Base-by-base conservation (phyloP, 441 rosid genomes). In the Populus hybrid region DNA sequence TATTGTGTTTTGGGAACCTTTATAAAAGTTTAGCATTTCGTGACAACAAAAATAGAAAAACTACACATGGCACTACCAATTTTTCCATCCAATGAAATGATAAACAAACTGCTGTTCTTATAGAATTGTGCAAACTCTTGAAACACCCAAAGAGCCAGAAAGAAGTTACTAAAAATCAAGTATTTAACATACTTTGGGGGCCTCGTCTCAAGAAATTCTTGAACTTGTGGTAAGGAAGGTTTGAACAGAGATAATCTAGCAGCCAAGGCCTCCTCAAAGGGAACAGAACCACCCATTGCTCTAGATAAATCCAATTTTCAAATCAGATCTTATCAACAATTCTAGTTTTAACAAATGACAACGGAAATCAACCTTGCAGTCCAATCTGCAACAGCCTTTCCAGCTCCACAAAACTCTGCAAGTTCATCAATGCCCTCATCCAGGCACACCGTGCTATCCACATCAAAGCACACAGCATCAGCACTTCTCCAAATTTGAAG, bases 351-450 rank as follows among this genome's bases (percentile, higher is more conserved):
- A 23, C 2, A 57, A 67, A 23, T 46, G 74, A 70, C 53, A 61
- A n/a, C 70, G 75, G 66, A 40, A 82, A 80, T 74, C 77, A 83
- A 96, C 99, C 98, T 96, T 59, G 93, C 98, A 77, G 99, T 96
- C 98, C 97, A 96, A 83, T 96, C 99, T 12, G 97, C 97, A 80
- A 96, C 99, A 76, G 98, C 98, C 78, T 90, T 88, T 80, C 98
- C 98, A 76, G 98, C 98, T 79, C 98, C 98, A 88, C 99, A 96
- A 79, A 90, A 96, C 74, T 96, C 99, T 1, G 98, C 99, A 79
- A 96, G 94, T 82, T 96, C 98, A 82, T 96, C 98, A 59, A 96
- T 96, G 63, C 99, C 99, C 87, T 96, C 99, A 82, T 96, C 98
- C 73, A 84, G 75, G 76, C 99, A 96, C 38, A 94, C 99, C 7